phyloP scores from a whole-genome alignment of 108 stramenopile species.

The Cyclostephanos tholiformis region DNA sequence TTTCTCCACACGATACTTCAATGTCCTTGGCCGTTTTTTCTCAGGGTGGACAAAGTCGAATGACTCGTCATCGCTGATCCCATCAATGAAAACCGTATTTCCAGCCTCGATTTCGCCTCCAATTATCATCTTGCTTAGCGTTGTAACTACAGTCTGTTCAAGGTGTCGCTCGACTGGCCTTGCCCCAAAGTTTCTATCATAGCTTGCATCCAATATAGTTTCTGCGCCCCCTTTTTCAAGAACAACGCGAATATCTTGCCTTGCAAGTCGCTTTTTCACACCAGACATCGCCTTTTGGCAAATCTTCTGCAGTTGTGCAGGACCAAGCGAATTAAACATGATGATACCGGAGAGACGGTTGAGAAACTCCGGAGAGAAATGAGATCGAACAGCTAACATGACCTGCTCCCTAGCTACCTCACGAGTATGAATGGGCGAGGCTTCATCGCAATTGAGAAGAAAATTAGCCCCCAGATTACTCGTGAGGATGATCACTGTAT shows the following conservation, averaged over 20 bases:
- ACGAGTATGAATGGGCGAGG: constrained; percentile 34
- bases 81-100: constrained; percentile 78
- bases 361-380: constrained; percentile 93
- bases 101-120: constrained; percentile 71
- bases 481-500: constrained; percentile 94
- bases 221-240: constrained; percentile 73
- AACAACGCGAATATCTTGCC: constrained; percentile 66
- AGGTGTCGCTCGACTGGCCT: constrained; percentile 85
- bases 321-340: constrained; percentile 87
- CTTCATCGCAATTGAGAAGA: constrained; percentile 65
- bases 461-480: constrained; percentile 89
- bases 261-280: constrained; percentile 65
- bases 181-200: constrained; percentile 81
- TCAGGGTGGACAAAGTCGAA: constrained; percentile 56
- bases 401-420: constrained; percentile 62
- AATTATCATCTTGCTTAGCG: constrained; percentile 83
- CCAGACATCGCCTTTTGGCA: constrained; percentile 77
- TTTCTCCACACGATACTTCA: constrained; percentile 45
- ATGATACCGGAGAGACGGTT: constrained; percentile 95
- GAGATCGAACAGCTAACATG: constrained; percentile 73
- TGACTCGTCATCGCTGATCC: constrained; percentile 62
- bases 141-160: constrained; percentile 77
- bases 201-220: constrained; percentile 78
- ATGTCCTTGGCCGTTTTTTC: constrained; percentile 40
- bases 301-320: constrained; percentile 82